phyloP scores from a whole-genome alignment of 768 basidiomycete genomes.

The Pilatotrama ljubarskyi region DNA sequence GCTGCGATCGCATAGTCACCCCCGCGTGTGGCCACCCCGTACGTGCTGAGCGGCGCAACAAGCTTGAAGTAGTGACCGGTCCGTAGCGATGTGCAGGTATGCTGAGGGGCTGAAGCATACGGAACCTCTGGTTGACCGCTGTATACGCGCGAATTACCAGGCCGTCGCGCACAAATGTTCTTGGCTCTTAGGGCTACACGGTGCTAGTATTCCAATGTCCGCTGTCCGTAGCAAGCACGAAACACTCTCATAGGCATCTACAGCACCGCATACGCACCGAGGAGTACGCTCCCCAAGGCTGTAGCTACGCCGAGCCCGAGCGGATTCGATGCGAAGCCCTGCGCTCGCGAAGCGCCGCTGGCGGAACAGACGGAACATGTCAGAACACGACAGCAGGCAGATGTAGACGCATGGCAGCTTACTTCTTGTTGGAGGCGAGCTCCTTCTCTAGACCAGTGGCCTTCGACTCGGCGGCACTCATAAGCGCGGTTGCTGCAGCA shows the following conservation, averaged over 20 bases:
- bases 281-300: conserved; percentile 8
- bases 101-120: too few relatives aligned
- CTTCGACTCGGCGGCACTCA: not conserved
- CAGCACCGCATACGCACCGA: conserved; percentile 7
- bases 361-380: not conserved
- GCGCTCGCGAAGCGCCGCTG: not conserved
- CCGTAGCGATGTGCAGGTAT: too few relatives aligned
- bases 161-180: too few relatives aligned
- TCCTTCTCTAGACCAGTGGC: not conserved
- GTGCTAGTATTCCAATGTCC: not conserved
- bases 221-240: not conserved
- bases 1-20: too few relatives aligned
- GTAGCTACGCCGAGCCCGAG: not conserved
- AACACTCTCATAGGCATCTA: not conserved
- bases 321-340: not conserved
- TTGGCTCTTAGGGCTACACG: not conserved
- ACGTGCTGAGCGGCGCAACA: too few relatives aligned
- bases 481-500: not conserved
- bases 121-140: too few relatives aligned
- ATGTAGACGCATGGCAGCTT: not conserved
- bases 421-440: not conserved
- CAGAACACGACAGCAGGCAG: not conserved
- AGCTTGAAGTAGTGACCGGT: too few relatives aligned
- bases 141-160: too few relatives aligned
- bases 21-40: too few relatives aligned